A percentile compares a stretch with the other conserved stretches of the same genome.
Conservation (phyloP, 345 rosid species). For the Kernera saxatilis region DNA sequence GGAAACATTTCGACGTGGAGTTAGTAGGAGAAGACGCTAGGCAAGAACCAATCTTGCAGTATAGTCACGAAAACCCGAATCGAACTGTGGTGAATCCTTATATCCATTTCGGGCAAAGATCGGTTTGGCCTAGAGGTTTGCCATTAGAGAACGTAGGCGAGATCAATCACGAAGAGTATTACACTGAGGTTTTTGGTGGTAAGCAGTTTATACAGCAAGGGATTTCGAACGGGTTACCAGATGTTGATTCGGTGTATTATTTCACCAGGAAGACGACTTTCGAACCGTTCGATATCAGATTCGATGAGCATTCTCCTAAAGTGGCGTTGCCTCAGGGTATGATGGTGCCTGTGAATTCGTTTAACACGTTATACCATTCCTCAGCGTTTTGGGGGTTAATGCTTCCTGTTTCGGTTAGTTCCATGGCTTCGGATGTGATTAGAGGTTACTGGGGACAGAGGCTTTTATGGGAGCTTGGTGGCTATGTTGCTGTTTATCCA, state of each 20-base stretch:
- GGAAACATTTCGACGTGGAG: slow-evolving; percentile 89
- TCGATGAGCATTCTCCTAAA: slow-evolving; percentile 84
- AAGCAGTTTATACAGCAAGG: slow-evolving; percentile 95
- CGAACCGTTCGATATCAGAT: slow-evolving; percentile 79
- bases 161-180: slow-evolving; percentile 75
- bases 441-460: slow-evolving; percentile 98
- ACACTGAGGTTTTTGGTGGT: slow-evolving; percentile 89
- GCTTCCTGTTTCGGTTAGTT: slow-evolving; percentile 93
- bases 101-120: slow-evolving; percentile 90
- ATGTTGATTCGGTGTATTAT: slow-evolving; percentile 93
- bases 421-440: slow-evolving; percentile 93
- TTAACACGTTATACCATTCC: slow-evolving; percentile 83
- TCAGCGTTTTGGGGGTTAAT: slow-evolving; percentile 94
- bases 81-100: slow-evolving; percentile 83
- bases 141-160: slow-evolving; percentile 90
- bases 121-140: slow-evolving; percentile 98
- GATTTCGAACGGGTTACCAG: slow-evolving; percentile 86
- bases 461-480: slow-evolving; percentile 96
- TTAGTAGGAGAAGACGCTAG: slow-evolving; percentile 78
- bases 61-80: slow-evolving; percentile 79
- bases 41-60: slow-evolving; percentile 76
- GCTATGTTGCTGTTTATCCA: slow-evolving; percentile 79
- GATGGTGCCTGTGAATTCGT: slow-evolving; percentile 90
- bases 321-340: slow-evolving; percentile 91
- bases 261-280: slow-evolving; percentile 73